Base-by-base conservation (phyloP, 768 basidiomycete genomes). In the Naganishia friedmannii region DNA sequence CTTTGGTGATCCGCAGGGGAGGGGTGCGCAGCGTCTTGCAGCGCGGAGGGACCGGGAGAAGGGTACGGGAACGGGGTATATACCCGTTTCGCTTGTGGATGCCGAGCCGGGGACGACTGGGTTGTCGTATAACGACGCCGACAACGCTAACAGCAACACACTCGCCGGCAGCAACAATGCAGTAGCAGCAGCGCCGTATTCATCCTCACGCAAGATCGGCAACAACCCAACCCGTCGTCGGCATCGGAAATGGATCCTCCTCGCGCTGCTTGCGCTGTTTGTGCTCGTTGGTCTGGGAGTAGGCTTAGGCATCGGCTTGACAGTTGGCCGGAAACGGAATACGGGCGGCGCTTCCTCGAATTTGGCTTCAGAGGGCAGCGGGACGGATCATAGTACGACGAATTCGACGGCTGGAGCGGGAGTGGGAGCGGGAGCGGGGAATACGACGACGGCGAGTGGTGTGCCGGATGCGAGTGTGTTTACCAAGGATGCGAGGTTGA, bases 401-500 rank as follows among this genome's bases (percentile, higher is more conserved):
- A 13, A 26, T 51, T 17, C 45, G 4, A n/a, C 48, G 21, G 28
- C 45, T 42, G 70, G 53, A 19, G 70, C 45, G 65, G 72, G 23
- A 15, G 37, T 23, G 15, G 63, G 67, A 42, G 70, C 66, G 55
- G 74, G 63, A 31, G 70, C 68, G 29, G 68, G 53, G 80, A 82
- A 34, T 70, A 77, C n/a, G 78, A 83, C 76, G 60, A 65, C 74
- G 66, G 83, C 83, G 2, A 80, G 86, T 75, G 45, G 48, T n/a
- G n/a, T 37, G 34, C 4, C 34, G 19, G 90, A 94, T 79, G 91
- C 93, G 3, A 91, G 88, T 80, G 84, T 85, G 21, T 96, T 94
- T 80, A 79, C 81, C 23, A 89, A 88, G 82, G 86, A 94, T 79
- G 65, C 86, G 2, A 84, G 84, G 34, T 82, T 95, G 60, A 85